A percentile compares a stretch with the other conserved stretches of the same genome.
Conservation (phyloP, 805 yeast species). For the Wickerhamia fluorescens region DNA sequence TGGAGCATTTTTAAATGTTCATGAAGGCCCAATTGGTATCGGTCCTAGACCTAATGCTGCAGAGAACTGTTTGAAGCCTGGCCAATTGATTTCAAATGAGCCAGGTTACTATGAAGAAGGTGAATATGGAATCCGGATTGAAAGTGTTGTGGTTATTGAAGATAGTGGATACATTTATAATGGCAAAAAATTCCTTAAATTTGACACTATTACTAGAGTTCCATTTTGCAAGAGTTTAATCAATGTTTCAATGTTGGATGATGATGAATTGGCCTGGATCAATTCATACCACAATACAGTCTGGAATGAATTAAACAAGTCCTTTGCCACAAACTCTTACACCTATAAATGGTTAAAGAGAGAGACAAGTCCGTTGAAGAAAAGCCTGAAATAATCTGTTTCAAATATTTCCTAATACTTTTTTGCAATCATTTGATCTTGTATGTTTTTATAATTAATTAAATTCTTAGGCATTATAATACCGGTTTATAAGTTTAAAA, state of each 20-base stretch:
- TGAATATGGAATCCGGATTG: constrained; percentile 53
- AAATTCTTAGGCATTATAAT: background rate
- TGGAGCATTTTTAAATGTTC: constrained; percentile 55
- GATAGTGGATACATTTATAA: constrained; percentile 39
- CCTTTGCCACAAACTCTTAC: constrained; percentile 29
- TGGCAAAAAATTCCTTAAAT: constrained; percentile 53
- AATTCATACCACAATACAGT: constrained; percentile 58
- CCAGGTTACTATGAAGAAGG: constrained; percentile 59
- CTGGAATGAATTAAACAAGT: constrained; percentile 40
- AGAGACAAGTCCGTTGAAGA: constrained; percentile 32
- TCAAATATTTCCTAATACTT: background rate
- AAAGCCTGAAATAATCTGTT: background rate
- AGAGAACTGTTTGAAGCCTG: constrained; percentile 37
- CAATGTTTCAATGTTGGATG: constrained; percentile 47
- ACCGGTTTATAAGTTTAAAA: too few species aligned
- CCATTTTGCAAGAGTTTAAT: constrained; percentile 80
- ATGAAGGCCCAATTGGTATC: constrained; percentile 59
- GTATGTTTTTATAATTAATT: constrained; percentile 2
- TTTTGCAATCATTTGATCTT: too few species aligned
- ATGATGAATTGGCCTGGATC: constrained; percentile 61
- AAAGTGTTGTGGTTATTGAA: constrained; percentile 43
- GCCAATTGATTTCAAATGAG: constrained; percentile 52
- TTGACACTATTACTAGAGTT: constrained; percentile 78
- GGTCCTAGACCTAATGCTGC: constrained; percentile 48
- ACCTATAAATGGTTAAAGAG: constrained; percentile 45